These are phyloP conservation scores for Lichtheimia hyalospora DNA, from an alignment of 371 early-diverging fungal genomes.

Conservation along the genomic window DNA sequence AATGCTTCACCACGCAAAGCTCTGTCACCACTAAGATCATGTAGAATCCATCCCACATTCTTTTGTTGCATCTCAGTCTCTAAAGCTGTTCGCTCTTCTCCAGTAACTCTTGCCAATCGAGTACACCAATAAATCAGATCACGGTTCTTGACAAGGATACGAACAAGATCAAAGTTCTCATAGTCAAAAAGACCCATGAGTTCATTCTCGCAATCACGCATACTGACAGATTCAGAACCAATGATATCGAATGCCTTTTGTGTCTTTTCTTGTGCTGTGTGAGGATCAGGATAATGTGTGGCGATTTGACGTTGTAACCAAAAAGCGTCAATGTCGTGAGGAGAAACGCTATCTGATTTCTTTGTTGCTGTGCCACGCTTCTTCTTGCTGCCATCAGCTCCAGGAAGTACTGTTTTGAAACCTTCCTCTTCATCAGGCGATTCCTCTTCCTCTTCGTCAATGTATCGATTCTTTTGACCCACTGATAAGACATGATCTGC, in stretches of 20 bases:
- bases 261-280: conserved; percentile 86
- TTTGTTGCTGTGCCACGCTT: conserved; percentile 21
- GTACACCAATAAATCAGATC: conserved; percentile 93
- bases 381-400: conserved; percentile 39
- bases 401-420: conserved; percentile 56
- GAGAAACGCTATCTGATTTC: conserved; percentile 40
- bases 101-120: conserved; percentile 74
- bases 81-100: conserved; percentile 54
- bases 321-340: conserved; percentile 94
- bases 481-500: conserved; percentile 4
- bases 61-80: conserved; percentile 70
- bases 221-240: conserved; percentile 57
- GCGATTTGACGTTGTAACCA: conserved; percentile 94
- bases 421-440: conserved; percentile 51
- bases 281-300: conserved; percentile 81
- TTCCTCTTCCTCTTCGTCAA: conserved; percentile 28
- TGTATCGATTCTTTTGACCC: conserved; percentile 10
- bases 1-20: conserved; percentile 72
- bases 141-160: conserved; percentile 82
- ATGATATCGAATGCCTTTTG: conserved; percentile 75
- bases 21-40: conserved; percentile 63
- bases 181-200: conserved; percentile 93
- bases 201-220: conserved; percentile 92
- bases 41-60: conserved; percentile 74
- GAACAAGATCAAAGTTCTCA: conserved; percentile 92